Percentiles rank a stretch among this genome's conserved stretches.
phyloP scores from a whole-genome alignment of 495 filamentous ascomycete genomes.

The Aspergillus sclerotiicarbonarius region DNA sequence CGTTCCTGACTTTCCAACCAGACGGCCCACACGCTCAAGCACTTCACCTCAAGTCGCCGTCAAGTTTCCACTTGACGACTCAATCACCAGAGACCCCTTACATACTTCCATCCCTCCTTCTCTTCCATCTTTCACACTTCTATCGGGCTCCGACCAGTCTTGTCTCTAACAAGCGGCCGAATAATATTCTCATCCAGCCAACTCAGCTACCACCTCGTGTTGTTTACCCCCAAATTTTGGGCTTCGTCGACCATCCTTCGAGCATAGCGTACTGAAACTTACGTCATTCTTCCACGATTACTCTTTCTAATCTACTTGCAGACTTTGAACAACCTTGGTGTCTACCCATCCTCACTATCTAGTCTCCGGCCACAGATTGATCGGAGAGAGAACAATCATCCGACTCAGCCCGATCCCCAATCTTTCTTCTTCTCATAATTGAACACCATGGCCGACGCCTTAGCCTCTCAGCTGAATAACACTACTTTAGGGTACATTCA shows the following conservation, averaged over 20 bases:
- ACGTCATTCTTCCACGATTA: not conserved
- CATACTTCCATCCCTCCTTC: not conserved
- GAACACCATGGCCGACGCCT: conserved; percentile 54
- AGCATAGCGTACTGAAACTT: not conserved
- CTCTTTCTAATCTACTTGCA: not conserved
- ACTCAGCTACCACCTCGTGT: not conserved
- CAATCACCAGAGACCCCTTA: not conserved
- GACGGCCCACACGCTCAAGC: not conserved
- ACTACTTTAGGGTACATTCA: conserved; percentile 65
- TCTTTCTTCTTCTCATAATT: not conserved
- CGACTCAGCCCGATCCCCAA: not conserved
- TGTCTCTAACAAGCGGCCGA: not conserved
- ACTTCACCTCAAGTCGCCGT: not conserved
- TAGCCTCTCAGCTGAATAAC: conserved; percentile 68
- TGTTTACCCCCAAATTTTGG: not conserved
- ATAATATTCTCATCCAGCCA: not conserved
- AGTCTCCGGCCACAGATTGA: no score
- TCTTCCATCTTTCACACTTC: conserved; percentile 3
- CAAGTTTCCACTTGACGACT: not conserved
- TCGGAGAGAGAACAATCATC: no score
- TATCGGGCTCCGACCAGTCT: not conserved
- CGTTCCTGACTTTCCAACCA: not conserved
- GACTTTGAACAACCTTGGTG: not conserved
- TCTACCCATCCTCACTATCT: no score
- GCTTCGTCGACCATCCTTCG: not conserved